These are phyloP conservation scores for Mytilinidion resinicola DNA, from an alignment of 495 filamentous ascomycete species.

Conservation along the genomic window DNA sequence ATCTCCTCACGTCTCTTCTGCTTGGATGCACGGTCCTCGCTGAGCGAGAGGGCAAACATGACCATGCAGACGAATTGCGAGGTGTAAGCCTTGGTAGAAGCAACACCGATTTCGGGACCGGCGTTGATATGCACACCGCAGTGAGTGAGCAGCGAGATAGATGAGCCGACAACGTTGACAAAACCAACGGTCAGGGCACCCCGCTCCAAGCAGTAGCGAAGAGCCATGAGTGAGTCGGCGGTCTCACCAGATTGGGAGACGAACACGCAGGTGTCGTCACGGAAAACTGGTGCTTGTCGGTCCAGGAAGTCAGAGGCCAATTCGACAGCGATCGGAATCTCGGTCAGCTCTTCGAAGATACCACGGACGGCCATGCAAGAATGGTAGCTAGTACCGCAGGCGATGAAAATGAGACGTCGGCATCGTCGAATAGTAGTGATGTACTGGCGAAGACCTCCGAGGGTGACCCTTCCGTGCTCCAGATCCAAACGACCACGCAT, in stretches of 20 bases:
- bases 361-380: slow-evolving; percentile 99
- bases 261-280: slow-evolving; percentile 98
- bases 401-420: slow-evolving; percentile 94
- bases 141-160: slow-evolving; percentile 96
- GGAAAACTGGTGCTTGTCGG: slow-evolving; percentile 96
- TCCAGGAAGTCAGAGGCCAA: slow-evolving; percentile 97
- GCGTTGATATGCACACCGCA: slow-evolving; percentile 99
- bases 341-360: slow-evolving; percentile 93
- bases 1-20: slow-evolving; percentile 89
- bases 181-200: slow-evolving; percentile 95
- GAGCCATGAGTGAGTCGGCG: slow-evolving; percentile 94
- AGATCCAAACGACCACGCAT: slow-evolving; percentile 97
- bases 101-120: slow-evolving; percentile 96
- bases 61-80: slow-evolving; percentile 99
- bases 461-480: slow-evolving; percentile 85
- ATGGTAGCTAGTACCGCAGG: slow-evolving; percentile 95
- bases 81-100: slow-evolving; percentile 97
- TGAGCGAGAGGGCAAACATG: slow-evolving; percentile 95
- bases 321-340: slow-evolving; percentile 96
- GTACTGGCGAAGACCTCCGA: slow-evolving; percentile 92
- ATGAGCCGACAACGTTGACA: slow-evolving; percentile 96
- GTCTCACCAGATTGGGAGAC: slow-evolving; percentile 98
- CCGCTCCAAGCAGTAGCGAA: slow-evolving; percentile 94
- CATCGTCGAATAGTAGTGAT: slow-evolving; percentile 94
- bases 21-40: slow-evolving; percentile 94